Conservation (phyloP, 2,329 filamentous ascomycete genomes). For the Penicillium sp. region DNA sequence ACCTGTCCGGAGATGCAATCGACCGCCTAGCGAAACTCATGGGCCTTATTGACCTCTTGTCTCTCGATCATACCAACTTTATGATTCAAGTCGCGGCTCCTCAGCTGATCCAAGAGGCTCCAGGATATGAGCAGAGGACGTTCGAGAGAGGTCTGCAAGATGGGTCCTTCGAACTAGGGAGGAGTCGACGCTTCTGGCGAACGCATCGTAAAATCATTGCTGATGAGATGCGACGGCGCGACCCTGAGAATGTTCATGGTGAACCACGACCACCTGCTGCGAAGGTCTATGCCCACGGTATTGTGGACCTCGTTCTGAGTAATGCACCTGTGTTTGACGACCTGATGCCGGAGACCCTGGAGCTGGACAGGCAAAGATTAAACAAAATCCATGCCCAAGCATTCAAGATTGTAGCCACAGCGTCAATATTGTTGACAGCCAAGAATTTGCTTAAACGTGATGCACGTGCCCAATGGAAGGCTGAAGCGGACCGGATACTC, state of each 20-base stretch:
- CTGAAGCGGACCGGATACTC: slow-evolving; percentile 64
- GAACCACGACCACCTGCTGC: slow-evolving; percentile 40
- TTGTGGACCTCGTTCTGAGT: slow-evolving; percentile 63
- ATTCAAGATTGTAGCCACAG: slow-evolving; percentile 64
- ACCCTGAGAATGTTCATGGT: slow-evolving; percentile 43
- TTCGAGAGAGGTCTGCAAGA: slow-evolving; percentile 62
- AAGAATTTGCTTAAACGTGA: slow-evolving; percentile 70
- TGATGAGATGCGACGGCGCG: slow-evolving; percentile 57
- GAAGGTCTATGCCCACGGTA: slow-evolving; percentile 62
- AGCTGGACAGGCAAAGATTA: slow-evolving; percentile 61
- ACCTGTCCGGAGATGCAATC: slow-evolving; percentile 60
- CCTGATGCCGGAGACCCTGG: slow-evolving; percentile 64
- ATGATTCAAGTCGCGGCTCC: slow-evolving; percentile 65
- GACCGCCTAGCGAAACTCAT: slow-evolving; percentile 68
- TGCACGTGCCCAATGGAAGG: slow-evolving; percentile 67
- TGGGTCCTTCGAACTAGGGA: slow-evolving; percentile 56
- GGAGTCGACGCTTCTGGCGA: slow-evolving; percentile 62
- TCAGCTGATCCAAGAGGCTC: slow-evolving; percentile 63
- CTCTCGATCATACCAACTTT: slow-evolving; percentile 69
- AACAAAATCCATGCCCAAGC: slow-evolving; percentile 58
- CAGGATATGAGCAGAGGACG: slow-evolving; percentile 64
- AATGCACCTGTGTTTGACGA: slow-evolving; percentile 57
- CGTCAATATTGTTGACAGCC: slow-evolving; percentile 66
- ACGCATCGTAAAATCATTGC: slow-evolving; percentile 44
- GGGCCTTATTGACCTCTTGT: slow-evolving; percentile 65